phyloP scores from a whole-genome alignment of 805 yeast species.

The Lipomyces yamadae region DNA sequence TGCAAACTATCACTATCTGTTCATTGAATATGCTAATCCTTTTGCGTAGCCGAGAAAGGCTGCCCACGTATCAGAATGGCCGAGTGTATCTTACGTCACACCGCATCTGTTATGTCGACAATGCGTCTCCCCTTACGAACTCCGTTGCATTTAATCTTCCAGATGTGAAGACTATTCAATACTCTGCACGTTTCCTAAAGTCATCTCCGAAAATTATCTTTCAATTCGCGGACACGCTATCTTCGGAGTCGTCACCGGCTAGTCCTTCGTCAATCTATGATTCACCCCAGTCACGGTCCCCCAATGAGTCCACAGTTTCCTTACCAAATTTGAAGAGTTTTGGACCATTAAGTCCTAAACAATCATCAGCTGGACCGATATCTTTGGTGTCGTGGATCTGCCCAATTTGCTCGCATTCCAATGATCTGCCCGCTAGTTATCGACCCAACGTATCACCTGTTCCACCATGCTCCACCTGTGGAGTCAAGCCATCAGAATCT shows the following conservation, averaged over 20 bases:
- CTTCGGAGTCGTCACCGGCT: conserved; percentile 11
- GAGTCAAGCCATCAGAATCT: conserved; percentile 53
- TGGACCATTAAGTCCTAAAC: background rate
- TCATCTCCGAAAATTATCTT: conserved; percentile 75
- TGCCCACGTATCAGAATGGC: conserved; percentile 70
- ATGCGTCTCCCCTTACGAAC: conserved; percentile 47
- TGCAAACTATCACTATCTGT: background rate
- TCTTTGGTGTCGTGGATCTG: conserved; percentile 69
- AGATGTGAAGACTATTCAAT: conserved; percentile 45
- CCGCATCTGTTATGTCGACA: conserved; percentile 75
- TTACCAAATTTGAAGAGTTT: background rate
- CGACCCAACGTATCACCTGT: conserved; percentile 36
- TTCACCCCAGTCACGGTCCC: conserved; percentile 1
- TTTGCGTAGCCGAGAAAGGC: conserved; percentile 49
- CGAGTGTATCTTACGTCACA: conserved; percentile 75
- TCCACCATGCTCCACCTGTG: conserved; percentile 65
- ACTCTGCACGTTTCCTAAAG: conserved; percentile 60
- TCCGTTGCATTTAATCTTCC: conserved; percentile 56
- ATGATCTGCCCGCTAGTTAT: conserved; percentile 49
- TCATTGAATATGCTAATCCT: background rate
- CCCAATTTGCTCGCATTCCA: conserved; percentile 78
- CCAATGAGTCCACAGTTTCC: conserved; percentile 10
- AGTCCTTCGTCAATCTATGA: background rate
- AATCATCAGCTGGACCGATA: conserved; percentile 6
- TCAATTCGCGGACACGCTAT: conserved; percentile 12